Percentiles rank a stretch among this genome's conserved stretches.
phyloP scores from a whole-genome alignment of 352 stramenopile species.

The Pythium vanterpoolii region DNA sequence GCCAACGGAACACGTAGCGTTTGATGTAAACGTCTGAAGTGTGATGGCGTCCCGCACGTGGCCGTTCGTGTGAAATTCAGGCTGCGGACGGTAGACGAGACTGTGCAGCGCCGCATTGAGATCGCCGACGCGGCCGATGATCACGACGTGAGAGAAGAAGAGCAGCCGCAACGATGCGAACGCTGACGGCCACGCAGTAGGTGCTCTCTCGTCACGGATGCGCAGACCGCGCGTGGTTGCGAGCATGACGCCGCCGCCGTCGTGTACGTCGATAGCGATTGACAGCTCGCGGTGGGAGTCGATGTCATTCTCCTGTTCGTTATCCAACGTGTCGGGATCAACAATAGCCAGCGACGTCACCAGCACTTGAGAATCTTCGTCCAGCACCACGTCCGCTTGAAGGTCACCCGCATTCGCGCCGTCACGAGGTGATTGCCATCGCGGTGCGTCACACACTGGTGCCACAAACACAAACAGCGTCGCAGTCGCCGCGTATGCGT shows the following conservation, averaged over 20 bases:
- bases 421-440: constrained; percentile 34
- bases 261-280: constrained; percentile 30
- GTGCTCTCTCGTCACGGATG: constrained; percentile 13
- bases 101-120: constrained; percentile 46
- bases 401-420: background rate
- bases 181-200: constrained; percentile 9
- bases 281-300: constrained; percentile 32
- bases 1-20: background rate
- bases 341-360: constrained; percentile 31
- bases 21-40: constrained; percentile 11
- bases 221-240: constrained; percentile 37
- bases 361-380: constrained; percentile 44
- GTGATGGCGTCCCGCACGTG: constrained; percentile 35
- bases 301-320: background rate
- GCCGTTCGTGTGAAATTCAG: constrained; percentile 48
- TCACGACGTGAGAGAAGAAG: constrained; percentile 37
- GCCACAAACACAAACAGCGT: constrained; percentile 39
- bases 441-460: constrained; percentile 52
- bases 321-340: constrained; percentile 28
- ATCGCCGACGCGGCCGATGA: constrained; percentile 35
- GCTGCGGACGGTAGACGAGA: constrained; percentile 49
- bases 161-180: constrained; percentile 25
- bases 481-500: background rate
- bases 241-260: constrained; percentile 53
- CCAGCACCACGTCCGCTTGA: constrained; percentile 23